A percentile compares a stretch with the other conserved stretches of the same genome.
These are phyloP conservation scores for Cantharellus cinnabarinus DNA, from an alignment of 768 basidiomycete species.

Conservation along the genomic window DNA sequence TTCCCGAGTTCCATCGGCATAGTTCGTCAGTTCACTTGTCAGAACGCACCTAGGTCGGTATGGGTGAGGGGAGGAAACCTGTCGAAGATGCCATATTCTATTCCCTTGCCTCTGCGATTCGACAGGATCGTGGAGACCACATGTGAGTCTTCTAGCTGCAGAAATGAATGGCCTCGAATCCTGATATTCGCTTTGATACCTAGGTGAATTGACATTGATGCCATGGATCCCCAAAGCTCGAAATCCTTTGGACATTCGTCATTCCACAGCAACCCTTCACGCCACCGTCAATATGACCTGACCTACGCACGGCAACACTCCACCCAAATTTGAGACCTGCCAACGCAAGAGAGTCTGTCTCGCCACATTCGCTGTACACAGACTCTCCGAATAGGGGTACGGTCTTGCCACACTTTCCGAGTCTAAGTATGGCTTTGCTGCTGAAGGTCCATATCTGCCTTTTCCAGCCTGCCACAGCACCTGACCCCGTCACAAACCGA, in stretches of 20 bases:
- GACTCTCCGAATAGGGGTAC: constrained; percentile 88
- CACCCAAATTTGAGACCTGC: constrained; percentile 90
- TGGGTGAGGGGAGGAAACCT: constrained; percentile 40
- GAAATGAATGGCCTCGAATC: constrained; percentile 37
- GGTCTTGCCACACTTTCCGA: constrained; percentile 89
- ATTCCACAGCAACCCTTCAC: constrained; percentile 74
- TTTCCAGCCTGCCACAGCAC: constrained; percentile 82
- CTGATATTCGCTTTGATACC: constrained; percentile 65
- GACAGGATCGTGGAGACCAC: constrained; percentile 42
- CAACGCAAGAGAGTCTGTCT: constrained; percentile 36
- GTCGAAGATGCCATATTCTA: constrained; percentile 34
- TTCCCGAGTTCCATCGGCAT: constrained; percentile 64
- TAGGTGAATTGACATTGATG: constrained; percentile 76
- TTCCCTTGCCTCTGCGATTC: constrained; percentile 45
- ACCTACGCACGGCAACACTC: constrained; percentile 51
- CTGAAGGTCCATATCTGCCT: constrained; percentile 68
- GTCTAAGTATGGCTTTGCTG: constrained; percentile 85
- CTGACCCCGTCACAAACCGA: constrained; percentile 84
- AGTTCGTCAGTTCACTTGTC: constrained; percentile 12
- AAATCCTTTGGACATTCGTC: constrained; percentile 77
- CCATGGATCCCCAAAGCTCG: constrained; percentile 84
- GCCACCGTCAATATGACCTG: constrained; percentile 77
- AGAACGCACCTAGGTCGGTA: constrained; percentile 63
- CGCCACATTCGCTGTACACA: constrained; percentile 42
- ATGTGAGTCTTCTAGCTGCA: background rate